Evolutionary conservation across 345 rosid species (phyloP).

Genomic region (Carallia pectinifolia): DNA sequence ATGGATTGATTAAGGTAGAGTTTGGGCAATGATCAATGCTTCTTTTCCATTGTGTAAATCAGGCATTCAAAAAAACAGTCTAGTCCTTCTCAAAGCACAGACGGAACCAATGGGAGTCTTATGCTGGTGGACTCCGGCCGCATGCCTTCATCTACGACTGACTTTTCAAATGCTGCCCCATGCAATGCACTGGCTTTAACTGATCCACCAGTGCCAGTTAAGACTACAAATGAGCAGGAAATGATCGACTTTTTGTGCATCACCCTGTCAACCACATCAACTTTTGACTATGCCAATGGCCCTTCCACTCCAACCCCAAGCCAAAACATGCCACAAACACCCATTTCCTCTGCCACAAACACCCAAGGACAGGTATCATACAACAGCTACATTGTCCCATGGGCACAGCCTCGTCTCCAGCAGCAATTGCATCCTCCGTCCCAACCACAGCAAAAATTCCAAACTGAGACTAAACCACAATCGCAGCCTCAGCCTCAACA

Average conservation of each 20-base stretch:
- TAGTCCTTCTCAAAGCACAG: conserved; percentile 31
- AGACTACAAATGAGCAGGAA: conserved; percentile 73
- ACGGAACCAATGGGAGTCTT: conserved; percentile 32
- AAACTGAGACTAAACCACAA: conserved; percentile 5
- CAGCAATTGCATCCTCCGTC: conserved; percentile 9
- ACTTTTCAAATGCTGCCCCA: conserved; percentile 20
- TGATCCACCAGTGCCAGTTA: conserved; percentile 67
- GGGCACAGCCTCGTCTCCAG: conserved; percentile 61
- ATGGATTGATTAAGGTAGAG: not conserved
- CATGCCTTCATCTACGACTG: conserved; percentile 19
- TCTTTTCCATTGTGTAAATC: conserved; percentile 14
- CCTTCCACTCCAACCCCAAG: conserved; percentile 30
- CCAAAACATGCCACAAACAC: conserved; percentile 38
- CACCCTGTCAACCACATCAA: conserved; percentile 51
- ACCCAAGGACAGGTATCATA: conserved; percentile 43
- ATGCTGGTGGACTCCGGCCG: conserved; percentile 18
- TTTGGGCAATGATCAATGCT: not conserved
- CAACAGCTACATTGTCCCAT: conserved; percentile 70
- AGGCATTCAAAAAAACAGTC: conserved; percentile 70
- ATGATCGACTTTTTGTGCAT: conserved; percentile 78
- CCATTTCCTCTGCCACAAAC: conserved; percentile 31
- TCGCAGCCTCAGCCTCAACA: not conserved
- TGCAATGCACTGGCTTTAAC: conserved; percentile 56
- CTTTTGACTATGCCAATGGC: conserved; percentile 37
- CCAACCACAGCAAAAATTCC: conserved; percentile 19